A percentile compares a stretch with the other conserved stretches of the same genome.
Conservation (phyloP, 108 stramenopile genomes). For the Discostella stelligeroides region DNA sequence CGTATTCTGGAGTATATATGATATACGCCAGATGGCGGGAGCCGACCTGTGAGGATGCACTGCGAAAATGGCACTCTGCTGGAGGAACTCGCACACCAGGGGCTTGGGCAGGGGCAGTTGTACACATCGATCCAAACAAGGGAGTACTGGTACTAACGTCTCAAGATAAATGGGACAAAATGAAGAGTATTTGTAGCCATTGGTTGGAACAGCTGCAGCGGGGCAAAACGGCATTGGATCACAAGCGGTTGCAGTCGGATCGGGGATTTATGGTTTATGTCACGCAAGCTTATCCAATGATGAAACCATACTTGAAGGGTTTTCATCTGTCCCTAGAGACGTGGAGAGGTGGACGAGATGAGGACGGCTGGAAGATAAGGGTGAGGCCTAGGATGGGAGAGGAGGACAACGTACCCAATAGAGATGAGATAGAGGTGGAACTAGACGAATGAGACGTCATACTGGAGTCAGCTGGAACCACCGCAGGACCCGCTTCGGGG, state of each 20-base stretch:
- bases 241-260: slow-evolving; percentile 27
- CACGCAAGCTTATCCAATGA: slow-evolving; percentile 36
- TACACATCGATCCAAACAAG: neutral
- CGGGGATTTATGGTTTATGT: slow-evolving; percentile 57
- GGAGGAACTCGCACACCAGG: no score
- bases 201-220: no score
- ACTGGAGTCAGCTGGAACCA: no score
- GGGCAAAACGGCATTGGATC: neutral
- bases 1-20: no score
- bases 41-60: no score
- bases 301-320: slow-evolving; percentile 59
- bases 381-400: neutral
- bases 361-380: slow-evolving; percentile 52
- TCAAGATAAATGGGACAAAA: no score
- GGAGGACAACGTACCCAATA: neutral
- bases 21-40: no score
- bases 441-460: no score
- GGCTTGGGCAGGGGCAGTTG: slow-evolving; percentile 38
- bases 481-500: slow-evolving; percentile 23
- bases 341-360: slow-evolving; percentile 46
- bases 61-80: slow-evolving; percentile 18
- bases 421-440: no score
- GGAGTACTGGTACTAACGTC: no score
- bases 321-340: no score
- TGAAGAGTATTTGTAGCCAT: no score